Conservation (phyloP, 73 alveolate species). For the Tetrahymena thermophila region DNA sequence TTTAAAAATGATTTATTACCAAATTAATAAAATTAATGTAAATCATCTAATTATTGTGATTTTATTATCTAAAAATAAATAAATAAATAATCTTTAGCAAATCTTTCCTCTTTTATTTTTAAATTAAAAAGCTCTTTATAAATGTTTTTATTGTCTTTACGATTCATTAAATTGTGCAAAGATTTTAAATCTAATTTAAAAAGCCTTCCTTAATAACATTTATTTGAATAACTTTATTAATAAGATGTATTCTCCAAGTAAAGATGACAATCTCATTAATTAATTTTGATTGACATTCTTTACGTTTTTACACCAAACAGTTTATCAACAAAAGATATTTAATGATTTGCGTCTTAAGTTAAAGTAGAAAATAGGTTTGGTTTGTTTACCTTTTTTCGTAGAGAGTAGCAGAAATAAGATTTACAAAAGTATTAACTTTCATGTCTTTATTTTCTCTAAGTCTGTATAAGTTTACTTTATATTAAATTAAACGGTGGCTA, state of each 20-base stretch:
- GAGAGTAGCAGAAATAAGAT: conserved; percentile 79
- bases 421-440: conserved; percentile 75
- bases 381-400: conserved; percentile 66
- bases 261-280: too few relatives aligned
- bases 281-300: too few relatives aligned
- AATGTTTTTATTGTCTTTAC: background rate
- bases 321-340: too few relatives aligned
- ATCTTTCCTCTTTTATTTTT: background rate
- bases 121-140: background rate
- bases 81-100: background rate
- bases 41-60: background rate
- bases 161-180: too few relatives aligned
- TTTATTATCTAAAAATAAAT: background rate
- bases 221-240: background rate
- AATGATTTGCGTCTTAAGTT: background rate
- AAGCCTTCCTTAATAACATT: background rate
- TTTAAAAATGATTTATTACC: background rate
- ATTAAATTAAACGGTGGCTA: conserved; percentile 61
- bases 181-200: too few relatives aligned
- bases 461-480: conserved; percentile 73
- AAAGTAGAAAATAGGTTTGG: background rate
- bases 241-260: background rate
- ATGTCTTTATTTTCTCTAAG: conserved; percentile 88
- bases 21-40: background rate
- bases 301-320: background rate